phyloP scores from a whole-genome alignment of 1,284 basidiomycete species.

The Sutorius eximius region DNA sequence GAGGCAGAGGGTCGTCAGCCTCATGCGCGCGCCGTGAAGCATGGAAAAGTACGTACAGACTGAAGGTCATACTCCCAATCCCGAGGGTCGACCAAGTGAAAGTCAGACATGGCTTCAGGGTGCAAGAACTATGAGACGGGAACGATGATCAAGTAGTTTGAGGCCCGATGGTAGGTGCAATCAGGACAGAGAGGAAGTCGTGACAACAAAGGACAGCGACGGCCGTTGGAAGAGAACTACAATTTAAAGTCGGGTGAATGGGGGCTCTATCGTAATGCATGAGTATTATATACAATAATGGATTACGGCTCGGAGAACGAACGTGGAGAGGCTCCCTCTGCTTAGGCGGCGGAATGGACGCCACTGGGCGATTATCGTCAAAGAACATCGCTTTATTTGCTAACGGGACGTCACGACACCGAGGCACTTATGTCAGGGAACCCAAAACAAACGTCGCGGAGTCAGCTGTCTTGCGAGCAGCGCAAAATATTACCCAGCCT shows the following conservation, averaged over 20 bases:
- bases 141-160: neutral
- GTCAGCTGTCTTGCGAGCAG: neutral
- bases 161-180: neutral
- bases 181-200: neutral
- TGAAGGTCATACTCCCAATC: constrained; percentile 86
- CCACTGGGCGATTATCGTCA: constrained; percentile 11
- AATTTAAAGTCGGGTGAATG: constrained; percentile 15
- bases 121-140: neutral
- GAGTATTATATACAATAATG: constrained; percentile 11
- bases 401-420: neutral
- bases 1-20: constrained; percentile 1
- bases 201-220: neutral
- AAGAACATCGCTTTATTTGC: constrained; percentile 5
- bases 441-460: neutral
- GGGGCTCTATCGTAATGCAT: constrained; percentile 14
- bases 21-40: neutral
- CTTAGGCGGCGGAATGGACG: constrained; percentile 17
- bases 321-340: constrained; percentile 7
- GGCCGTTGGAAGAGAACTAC: constrained; percentile 10
- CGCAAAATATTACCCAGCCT: constrained; percentile 1
- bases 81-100: constrained; percentile 71
- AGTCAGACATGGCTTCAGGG: constrained; percentile 53
- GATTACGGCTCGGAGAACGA: constrained; percentile 17
- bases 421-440: constrained; percentile 7
- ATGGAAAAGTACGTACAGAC: constrained; percentile 50